Evolutionary conservation across 2,329 filamentous ascomycete genomes (phyloP), one percentile per base, ranked within the genome.

Genomic region (Hypocreales sp.): DNA sequence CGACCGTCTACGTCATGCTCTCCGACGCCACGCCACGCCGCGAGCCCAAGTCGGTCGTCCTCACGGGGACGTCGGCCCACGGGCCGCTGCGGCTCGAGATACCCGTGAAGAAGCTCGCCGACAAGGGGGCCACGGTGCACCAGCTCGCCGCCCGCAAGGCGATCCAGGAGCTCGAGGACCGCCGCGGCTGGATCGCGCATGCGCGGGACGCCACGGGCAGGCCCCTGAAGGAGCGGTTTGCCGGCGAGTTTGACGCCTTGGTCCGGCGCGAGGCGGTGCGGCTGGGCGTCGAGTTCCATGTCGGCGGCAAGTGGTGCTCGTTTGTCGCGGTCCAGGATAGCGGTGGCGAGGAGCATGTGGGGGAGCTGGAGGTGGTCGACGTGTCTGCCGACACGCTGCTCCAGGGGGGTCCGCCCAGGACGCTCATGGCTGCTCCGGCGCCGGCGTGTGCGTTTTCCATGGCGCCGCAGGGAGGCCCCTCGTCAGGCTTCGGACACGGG

Each of bases 141-240:
- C 72, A 79, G 38, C 67, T 84, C 0, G 76, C 76, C 1, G 75
- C 73, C 0, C 68, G 69, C 29, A 79, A 75, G 44, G 71, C 72
- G 3, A 59, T 76, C 11, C 57, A 67, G 25, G 79, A 83, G 35
- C 61, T 84, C 0, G 77, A 84, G 46, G 66, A 79, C 43, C 68
- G 70, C 0, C 62, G 73, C 15, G 77, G 78, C 9, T 82, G 78
- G 73, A 50, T 76, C 20, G 50, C 48, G 24, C 50, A 72, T 11
- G 59, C 60, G 8, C 68, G 60, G 32, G 56, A 61, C 11, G 34
- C 43, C 0, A 46, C 50, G 3, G 60, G 60, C 2, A 49, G 53
- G 5, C 40, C 51, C 0, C 42, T 73, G 12, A 61, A 60, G 21
- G 48, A 66, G 5, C 49, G 55, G 25, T 54, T 64, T 22, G 46